phyloP scores from a whole-genome alignment of 768 basidiomycete species.

The Phylloporus arenicola region DNA sequence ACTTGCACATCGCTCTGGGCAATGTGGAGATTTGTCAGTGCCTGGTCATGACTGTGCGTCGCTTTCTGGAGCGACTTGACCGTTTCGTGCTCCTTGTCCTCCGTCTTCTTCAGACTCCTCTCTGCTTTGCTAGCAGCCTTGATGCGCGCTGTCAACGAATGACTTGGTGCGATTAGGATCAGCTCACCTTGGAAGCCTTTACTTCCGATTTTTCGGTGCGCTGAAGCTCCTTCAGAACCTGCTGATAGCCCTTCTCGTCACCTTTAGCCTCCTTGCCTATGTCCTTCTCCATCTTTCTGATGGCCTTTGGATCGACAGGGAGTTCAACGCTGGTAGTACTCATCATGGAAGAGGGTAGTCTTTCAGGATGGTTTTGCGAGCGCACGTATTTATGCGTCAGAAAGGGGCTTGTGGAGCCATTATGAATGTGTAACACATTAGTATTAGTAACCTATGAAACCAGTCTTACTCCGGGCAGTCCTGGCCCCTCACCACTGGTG shows the following conservation, averaged over 20 bases:
- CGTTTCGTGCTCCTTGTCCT: neutral
- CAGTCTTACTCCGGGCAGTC: no score
- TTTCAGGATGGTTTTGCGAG: neutral
- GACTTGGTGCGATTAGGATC: neutral
- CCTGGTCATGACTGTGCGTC: neutral
- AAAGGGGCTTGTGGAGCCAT: neutral
- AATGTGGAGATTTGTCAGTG: constrained; percentile 17
- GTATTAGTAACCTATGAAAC: neutral
- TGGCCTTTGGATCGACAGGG: constrained; percentile 20
- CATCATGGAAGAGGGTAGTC: neutral
- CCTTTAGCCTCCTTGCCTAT: neutral
- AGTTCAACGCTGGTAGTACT: neutral
- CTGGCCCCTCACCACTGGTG: no score
- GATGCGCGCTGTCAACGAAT: neutral
- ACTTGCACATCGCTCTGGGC: constrained; percentile 32
- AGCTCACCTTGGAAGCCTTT: neutral
- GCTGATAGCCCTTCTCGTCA: neutral
- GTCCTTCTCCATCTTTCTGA: constrained; percentile 41
- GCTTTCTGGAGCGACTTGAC: constrained; percentile 38
- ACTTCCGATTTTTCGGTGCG: neutral
- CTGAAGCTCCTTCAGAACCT: constrained; percentile 32
- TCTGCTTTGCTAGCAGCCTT: constrained; percentile 46
- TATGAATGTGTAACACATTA: neutral
- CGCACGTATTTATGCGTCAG: neutral
- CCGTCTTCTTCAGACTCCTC: constrained; percentile 38